Conservation (phyloP, 352 stramenopile species). For the Halophytophthora polymorphica region DNA sequence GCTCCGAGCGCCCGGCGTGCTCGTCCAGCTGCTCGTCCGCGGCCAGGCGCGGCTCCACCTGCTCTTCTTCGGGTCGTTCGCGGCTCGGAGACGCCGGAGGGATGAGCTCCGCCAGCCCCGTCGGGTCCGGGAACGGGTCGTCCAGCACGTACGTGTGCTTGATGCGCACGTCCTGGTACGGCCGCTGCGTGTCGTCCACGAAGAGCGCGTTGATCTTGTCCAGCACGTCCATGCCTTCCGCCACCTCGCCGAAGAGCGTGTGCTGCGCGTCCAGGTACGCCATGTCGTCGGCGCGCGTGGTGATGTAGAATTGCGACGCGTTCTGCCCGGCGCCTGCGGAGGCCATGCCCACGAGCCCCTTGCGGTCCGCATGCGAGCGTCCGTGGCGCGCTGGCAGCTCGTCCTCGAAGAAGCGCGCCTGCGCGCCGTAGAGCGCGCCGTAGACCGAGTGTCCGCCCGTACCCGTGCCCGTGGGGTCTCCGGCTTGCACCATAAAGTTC, state of each 20-base stretch:
- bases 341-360: slow-evolving; percentile 81
- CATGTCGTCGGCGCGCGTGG: slow-evolving; percentile 86
- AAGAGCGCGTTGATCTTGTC: slow-evolving; percentile 94
- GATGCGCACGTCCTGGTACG: slow-evolving; percentile 97
- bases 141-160: slow-evolving; percentile 89
- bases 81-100: slow-evolving; percentile 82
- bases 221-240: slow-evolving; percentile 93
- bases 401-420: slow-evolving; percentile 78
- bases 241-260: slow-evolving; percentile 91
- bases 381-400: slow-evolving; percentile 43
- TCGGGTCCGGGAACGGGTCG: slow-evolving; percentile 79
- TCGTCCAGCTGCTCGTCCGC: slow-evolving; percentile 87
- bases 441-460: slow-evolving; percentile 93
- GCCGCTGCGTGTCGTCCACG: slow-evolving; percentile 93
- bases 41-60: slow-evolving; percentile 86
- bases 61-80: slow-evolving; percentile 90
- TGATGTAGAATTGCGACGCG: slow-evolving; percentile 97
- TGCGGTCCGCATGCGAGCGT: slow-evolving; percentile 49
- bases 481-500: slow-evolving; percentile 92
- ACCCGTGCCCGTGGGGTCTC: slow-evolving; percentile 93
- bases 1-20: slow-evolving; percentile 65
- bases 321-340: slow-evolving; percentile 75
- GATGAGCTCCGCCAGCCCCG: slow-evolving; percentile 53
- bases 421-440: slow-evolving; percentile 88
- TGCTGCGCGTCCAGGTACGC: slow-evolving; percentile 90